These are phyloP conservation scores for Phyllachora maydis DNA, from an alignment of 2,329 filamentous ascomycete genomes.

Conservation along the genomic window DNA sequence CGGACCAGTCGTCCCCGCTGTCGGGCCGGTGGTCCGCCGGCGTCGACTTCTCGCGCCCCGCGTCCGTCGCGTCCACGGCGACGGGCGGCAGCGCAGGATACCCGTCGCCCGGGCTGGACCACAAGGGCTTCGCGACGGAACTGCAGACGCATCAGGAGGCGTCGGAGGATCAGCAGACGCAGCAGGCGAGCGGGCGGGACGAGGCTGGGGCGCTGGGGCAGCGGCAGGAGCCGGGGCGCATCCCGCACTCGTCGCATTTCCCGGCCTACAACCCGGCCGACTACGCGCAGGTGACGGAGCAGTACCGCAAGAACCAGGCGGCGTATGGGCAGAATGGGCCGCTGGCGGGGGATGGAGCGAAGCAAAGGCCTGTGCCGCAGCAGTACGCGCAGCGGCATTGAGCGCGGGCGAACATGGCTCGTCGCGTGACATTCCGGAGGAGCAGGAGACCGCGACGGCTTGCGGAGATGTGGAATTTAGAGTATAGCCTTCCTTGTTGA, in stretches of 20 bases:
- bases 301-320: conserved; percentile 2
- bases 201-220: too few relatives aligned
- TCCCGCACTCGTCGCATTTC: conserved; percentile 5
- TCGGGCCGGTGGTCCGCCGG: conserved; percentile 17
- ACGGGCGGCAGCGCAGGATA: conserved; percentile 10
- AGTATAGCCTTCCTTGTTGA: too few relatives aligned
- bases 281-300: conserved; percentile 9
- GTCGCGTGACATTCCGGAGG: too few relatives aligned
- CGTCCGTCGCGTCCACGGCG: conserved; percentile 11
- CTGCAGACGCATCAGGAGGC: conserved; percentile 25
- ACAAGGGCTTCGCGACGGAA: conserved; percentile 19
- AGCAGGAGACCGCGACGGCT: too few relatives aligned
- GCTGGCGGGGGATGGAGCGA: too few relatives aligned
- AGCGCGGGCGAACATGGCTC: too few relatives aligned
- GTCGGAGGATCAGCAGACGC: conserved; percentile 22
- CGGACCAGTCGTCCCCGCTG: conserved; percentile 4
- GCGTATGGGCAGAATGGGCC: conserved; percentile 1
- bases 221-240: conserved; percentile 7
- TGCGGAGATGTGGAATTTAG: too few relatives aligned
- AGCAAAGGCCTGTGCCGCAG: too few relatives aligned
- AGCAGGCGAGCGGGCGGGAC: too few relatives aligned
- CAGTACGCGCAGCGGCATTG: too few relatives aligned
- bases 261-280: conserved; percentile 17
- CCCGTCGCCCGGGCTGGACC: conserved; percentile 17
- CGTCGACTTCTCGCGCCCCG: conserved; percentile 14